phyloP scores from a whole-genome alignment of 371 early-diverging fungal species.

The Mortierella sp. region DNA sequence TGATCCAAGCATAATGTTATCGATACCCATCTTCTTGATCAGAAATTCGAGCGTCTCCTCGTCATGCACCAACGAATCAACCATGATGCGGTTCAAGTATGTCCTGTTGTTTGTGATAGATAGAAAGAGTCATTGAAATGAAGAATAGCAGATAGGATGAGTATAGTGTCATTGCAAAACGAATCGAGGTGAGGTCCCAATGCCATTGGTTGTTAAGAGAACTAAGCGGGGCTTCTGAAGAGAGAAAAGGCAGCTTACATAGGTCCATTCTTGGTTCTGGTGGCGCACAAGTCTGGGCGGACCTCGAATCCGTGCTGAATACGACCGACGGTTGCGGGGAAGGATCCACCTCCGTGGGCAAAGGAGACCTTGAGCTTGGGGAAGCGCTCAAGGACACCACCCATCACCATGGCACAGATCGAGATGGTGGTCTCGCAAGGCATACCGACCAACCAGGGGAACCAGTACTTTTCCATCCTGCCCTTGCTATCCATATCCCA shows the following conservation, averaged over 20 bases:
- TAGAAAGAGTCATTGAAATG: constrained; percentile 57
- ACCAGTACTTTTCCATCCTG: constrained; percentile 82
- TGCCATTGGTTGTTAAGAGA: neutral
- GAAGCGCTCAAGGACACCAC: constrained; percentile 78
- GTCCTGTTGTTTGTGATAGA: constrained; percentile 30
- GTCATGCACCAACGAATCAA: constrained; percentile 82
- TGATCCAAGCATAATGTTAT: constrained; percentile 73
- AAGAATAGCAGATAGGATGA: constrained; percentile 19
- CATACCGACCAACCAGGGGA: constrained; percentile 83
- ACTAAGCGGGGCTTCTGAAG: neutral
- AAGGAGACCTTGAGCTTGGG: constrained; percentile 75
- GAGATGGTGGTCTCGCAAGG: constrained; percentile 82
- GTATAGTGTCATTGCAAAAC: neutral
- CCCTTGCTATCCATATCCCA: constrained; percentile 80
- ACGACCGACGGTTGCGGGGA: constrained; percentile 76
- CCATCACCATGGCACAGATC: constrained; percentile 76
- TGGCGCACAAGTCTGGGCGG: constrained; percentile 78
- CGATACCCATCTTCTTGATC: constrained; percentile 77
- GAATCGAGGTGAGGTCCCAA: neutral
- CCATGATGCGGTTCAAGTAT: constrained; percentile 71
- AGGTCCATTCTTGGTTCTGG: constrained; percentile 66
- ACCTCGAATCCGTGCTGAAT: constrained; percentile 80
- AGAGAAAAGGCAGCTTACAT: constrained; percentile 38
- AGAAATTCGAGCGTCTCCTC: constrained; percentile 73
- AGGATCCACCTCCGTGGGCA: constrained; percentile 83